Base-by-base conservation (phyloP, 768 basidiomycete species). In the Podaxis carcinomalis region DNA sequence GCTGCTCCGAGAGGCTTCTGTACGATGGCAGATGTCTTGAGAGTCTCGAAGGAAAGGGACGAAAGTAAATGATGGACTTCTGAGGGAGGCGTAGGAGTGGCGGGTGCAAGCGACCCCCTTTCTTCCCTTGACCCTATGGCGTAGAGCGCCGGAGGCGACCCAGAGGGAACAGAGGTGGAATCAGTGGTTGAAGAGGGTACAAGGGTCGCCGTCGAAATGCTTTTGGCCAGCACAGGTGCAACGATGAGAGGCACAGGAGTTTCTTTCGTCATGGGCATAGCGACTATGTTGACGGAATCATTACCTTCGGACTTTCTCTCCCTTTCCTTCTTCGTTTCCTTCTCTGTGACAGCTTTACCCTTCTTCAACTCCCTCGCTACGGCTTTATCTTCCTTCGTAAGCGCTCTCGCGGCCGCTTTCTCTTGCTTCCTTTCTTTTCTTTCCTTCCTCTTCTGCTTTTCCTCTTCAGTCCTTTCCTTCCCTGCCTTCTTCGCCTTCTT, bases 401-500 rank as follows among this genome's bases (percentile, higher is more conserved):
- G 19, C 36, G 32, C 56, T 46, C 42, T 59, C 27, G 5, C n/a
- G n/a, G 5, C 39, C n/a, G 27, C 13, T 47, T 50, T 51, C 62
- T 37, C 53, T 47, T 53, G 39, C 50, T 58, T 61, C 10, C 23
- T 50, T 51, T 36, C 28, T 37, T 27, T 51, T 37, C 58, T 42
- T 40, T 23, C 19, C 23, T 37, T 11, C 36, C 52, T 54, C 28
- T 63, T 59, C 6, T 19, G 42, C 19, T 44, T 11, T 19, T 28
- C 50, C 21, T 56, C 32, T 36, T 49, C 44, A 25, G 40, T 39
- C 32, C 28, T 49, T 50, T 36, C 37, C 47, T 64, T 62, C 57
- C 59, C 39, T 6, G 53, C 35, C 60, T 67, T 69, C 57, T 67
- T 61, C 7, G 25, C 47, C 54, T 61, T 59, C 59, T 61, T 63